A percentile compares a stretch with the other conserved stretches of the same genome.
Conservation (phyloP, 1,284 basidiomycete genomes). For the Papiliotrema laurentii region DNA sequence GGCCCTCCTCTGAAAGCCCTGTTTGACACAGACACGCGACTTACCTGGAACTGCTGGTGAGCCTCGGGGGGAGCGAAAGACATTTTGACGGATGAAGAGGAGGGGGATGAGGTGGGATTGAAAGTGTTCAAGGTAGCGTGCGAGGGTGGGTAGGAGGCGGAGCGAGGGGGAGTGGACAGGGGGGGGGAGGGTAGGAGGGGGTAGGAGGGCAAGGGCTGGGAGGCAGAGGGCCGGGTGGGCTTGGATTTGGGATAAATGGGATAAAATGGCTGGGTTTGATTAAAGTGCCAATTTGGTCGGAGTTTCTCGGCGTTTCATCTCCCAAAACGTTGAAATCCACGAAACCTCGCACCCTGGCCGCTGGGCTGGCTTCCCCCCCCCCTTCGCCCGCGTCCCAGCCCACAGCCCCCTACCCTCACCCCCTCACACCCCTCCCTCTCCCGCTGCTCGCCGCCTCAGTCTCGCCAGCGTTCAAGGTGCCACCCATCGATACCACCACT, state of each 20-base stretch:
- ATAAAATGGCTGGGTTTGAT: slow-evolving; percentile 6
- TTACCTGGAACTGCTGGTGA: slow-evolving; percentile 87
- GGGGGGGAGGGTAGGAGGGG: neutral
- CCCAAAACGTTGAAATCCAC: neutral
- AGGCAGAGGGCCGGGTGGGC: neutral
- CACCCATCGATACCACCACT: no score
- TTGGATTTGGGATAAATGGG: slow-evolving; percentile 6
- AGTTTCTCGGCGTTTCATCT: slow-evolving; percentile 35
- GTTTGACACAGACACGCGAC: slow-evolving; percentile 18
- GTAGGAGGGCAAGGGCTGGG: neutral
- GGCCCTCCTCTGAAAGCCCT: neutral
- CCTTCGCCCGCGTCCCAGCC: neutral
- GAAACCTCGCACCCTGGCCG: neutral
- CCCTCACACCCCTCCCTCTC: neutral
- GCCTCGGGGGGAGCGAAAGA: slow-evolving; percentile 90
- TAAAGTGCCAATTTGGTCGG: slow-evolving; percentile 13
- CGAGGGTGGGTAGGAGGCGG: neutral
- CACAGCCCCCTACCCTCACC: neutral
- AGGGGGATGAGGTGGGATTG: neutral
- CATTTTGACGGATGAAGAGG: slow-evolving; percentile 48
- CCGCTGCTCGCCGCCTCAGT: neutral
- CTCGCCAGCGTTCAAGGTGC: no score
- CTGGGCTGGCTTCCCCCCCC: neutral
- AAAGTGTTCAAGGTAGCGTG: neutral
- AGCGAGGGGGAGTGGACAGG: neutral